Evolutionary conservation across 768 basidiomycete genomes (phyloP).

Genomic region (Trametes cinnabarina): DNA sequence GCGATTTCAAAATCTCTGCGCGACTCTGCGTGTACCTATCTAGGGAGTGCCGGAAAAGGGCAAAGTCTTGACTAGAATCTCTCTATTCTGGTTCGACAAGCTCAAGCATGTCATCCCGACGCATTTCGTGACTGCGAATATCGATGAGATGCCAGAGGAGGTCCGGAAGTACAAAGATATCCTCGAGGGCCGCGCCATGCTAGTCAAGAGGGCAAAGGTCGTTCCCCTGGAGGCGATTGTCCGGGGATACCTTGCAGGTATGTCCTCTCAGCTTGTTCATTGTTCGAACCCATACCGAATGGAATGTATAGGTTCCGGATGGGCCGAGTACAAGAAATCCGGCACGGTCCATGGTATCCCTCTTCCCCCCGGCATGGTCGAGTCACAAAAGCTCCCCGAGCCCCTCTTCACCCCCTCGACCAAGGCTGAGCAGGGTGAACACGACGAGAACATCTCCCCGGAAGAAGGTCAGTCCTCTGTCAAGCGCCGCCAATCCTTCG

Average conservation of each 20-base stretch:
- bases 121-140: constrained; percentile 77
- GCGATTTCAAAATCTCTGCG: background rate
- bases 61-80: constrained; percentile 82
- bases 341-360: constrained; percentile 87
- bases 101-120: constrained; percentile 79
- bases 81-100: constrained; percentile 93
- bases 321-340: constrained; percentile 87
- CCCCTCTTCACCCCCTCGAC: constrained; percentile 96
- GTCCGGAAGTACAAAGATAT: constrained; percentile 71
- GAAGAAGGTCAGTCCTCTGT: constrained; percentile 65
- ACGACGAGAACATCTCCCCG: constrained; percentile 99
- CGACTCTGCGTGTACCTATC: background rate
- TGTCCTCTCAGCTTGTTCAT: constrained; percentile 16
- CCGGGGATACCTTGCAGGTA: constrained; percentile 94
- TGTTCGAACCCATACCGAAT: background rate
- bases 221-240: constrained; percentile 95
- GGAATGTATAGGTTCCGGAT: constrained; percentile 75
- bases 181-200: constrained; percentile 84
- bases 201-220: constrained; percentile 86
- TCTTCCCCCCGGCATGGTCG: constrained; percentile 73
- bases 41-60: constrained; percentile 97
- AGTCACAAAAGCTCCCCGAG: constrained; percentile 77
- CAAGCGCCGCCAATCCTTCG: background rate
- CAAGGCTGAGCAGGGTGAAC: constrained; percentile 89
- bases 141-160: constrained; percentile 81